Evolutionary conservation across 495 filamentous ascomycete species (phyloP), one percentile per base, ranked within the genome.

Genomic region (Daldinia decipiens): DNA sequence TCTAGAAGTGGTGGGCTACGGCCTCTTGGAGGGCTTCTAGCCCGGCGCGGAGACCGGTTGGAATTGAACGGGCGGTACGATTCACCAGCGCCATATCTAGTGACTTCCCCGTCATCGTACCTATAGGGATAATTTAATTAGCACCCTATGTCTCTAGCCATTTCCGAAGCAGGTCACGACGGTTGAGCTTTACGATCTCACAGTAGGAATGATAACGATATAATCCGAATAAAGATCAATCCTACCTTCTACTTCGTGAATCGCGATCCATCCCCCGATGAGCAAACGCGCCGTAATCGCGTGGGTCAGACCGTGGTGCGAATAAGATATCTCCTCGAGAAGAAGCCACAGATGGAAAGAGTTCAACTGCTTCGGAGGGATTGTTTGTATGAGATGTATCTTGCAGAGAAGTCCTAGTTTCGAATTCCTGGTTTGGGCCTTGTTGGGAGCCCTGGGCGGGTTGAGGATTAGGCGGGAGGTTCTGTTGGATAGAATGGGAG

Each of bases 31-130:
- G 83, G 82, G 67, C 81, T 84, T 62, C 81, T 77, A 39, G 76
- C 76, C 34, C 79, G 77, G 34, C 79, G 81, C 12, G 83, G 82
- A 26, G 81, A 81, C 27, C 83, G 81, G 62, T 82, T 80, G 5
- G 83, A 79, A 64, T 82, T 83, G 57, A 78, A 81, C 4, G 86
- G 86, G 36, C 85, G 74, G 68, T 87, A 88, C 17, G 83, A 85
- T 76, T 88, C 86, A 0, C 86, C 86, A n/a, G 81, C 83, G 29
- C 86, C 86, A 70, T 86, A 85, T 64, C 81, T 80, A 43, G 83
- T 80, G 19, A 87, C 85, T 72, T 87, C 84, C 4, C 86, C 86
- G 50, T 87, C 84, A 62, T 85, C 84, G 71, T 84, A 85, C 62
- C 82, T 84, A 60, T 32, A 32, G 29, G 29, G 7, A 32, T 32